Evolutionary conservation across 495 filamentous ascomycete genomes (phyloP).

Genomic region (Aspergillus carlsbadensis): DNA sequence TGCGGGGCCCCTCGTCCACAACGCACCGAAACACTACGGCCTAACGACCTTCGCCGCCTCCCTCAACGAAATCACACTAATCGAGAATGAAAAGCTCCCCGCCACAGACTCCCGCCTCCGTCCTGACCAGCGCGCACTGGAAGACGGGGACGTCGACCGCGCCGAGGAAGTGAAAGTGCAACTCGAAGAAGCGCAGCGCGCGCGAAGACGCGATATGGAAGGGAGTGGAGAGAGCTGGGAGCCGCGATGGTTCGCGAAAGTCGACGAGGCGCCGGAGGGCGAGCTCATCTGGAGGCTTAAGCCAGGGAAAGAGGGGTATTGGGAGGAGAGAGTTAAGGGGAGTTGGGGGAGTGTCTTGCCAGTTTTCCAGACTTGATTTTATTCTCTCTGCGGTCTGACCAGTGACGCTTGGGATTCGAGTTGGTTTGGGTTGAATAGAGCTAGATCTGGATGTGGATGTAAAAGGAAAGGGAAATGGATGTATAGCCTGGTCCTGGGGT

Average conservation of each 20-base stretch:
- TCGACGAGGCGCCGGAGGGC: conserved; percentile 50
- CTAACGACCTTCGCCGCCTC: conserved; percentile 81
- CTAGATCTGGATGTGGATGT: not conserved
- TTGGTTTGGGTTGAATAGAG: not conserved
- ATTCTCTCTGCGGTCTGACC: too few relatives aligned
- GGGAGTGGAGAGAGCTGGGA: conserved; percentile 64
- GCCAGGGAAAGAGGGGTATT: conserved; percentile 81
- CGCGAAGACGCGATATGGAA: conserved; percentile 73
- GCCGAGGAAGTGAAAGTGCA: conserved; percentile 81
- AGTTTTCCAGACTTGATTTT: conserved; percentile 59
- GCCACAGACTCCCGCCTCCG: conserved; percentile 79
- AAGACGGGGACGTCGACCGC: conserved; percentile 76
- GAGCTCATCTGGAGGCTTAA: conserved; percentile 83
- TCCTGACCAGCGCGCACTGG: conserved; percentile 88
- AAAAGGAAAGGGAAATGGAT: too few relatives aligned
- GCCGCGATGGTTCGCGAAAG: conserved; percentile 80
- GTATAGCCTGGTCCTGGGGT: too few relatives aligned
- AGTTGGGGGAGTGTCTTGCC: conserved; percentile 69
- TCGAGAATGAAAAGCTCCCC: conserved; percentile 72
- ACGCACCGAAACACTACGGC: conserved; percentile 77
- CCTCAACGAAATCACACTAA: conserved; percentile 81
- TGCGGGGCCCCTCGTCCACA: conserved; percentile 70
- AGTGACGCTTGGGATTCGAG: not conserved
- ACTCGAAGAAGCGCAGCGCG: conserved; percentile 83
- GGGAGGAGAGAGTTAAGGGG: conserved; percentile 75